Evolutionary conservation across 2,329 filamentous ascomycete species (phyloP).

Genomic region (Fusarium austroafricanum): DNA sequence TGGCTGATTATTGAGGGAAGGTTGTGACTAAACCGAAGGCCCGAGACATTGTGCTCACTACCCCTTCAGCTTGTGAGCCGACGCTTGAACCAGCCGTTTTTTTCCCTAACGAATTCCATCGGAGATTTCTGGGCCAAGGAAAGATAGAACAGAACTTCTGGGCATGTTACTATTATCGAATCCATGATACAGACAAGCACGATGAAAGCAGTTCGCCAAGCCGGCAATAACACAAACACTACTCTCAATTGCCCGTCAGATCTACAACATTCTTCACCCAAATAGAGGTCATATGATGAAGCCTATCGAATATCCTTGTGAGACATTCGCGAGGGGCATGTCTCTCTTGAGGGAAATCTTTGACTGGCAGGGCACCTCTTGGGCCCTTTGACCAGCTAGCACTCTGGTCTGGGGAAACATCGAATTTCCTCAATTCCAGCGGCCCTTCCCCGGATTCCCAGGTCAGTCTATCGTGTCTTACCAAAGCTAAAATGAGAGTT

Average conservation of each 20-base stretch:
- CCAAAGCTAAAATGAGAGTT: not conserved
- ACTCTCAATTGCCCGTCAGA: not conserved
- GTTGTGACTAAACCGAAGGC: slow-evolving; percentile 8
- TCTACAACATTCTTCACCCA: slow-evolving; percentile 8
- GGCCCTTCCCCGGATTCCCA: slow-evolving; percentile 12
- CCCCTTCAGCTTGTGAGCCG: slow-evolving; percentile 8
- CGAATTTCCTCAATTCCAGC: slow-evolving; percentile 35
- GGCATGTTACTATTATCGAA: not conserved
- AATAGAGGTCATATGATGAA: slow-evolving; percentile 1
- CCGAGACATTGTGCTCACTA: slow-evolving; percentile 33
- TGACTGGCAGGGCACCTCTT: not conserved
- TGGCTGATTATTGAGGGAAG: not conserved
- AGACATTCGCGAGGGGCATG: slow-evolving; percentile 28
- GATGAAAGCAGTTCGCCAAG: not conserved
- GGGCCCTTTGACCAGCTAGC: not conserved
- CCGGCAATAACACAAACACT: not conserved
- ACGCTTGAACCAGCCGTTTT: not conserved
- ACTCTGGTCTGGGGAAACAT: slow-evolving; percentile 23
- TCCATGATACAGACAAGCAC: too few relatives aligned
- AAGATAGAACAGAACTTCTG: not conserved
- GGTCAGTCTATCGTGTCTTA: not conserved
- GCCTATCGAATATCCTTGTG: not conserved
- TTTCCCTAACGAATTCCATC: not conserved
- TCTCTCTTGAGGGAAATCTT: not conserved
- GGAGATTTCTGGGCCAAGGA: not conserved